These are phyloP conservation scores for Arctium minus DNA, from an alignment of 129 eudicot species.

Conservation along the genomic window DNA sequence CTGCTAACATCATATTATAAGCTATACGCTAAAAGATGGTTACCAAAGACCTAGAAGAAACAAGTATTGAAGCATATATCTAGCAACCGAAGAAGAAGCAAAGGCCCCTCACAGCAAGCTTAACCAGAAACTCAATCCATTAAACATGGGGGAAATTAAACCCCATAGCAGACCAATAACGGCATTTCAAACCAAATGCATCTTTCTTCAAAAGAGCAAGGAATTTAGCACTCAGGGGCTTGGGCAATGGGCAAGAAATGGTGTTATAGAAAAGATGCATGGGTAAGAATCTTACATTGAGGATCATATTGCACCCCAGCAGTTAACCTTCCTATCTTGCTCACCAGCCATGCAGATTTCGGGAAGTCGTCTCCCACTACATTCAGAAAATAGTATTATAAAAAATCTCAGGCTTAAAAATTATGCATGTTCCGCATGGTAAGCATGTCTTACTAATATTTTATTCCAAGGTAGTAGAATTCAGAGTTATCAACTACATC, in stretches of 20 bases:
- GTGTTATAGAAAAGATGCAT: background rate
- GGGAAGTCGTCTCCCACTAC: constrained; percentile 76
- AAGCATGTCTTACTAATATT: background rate
- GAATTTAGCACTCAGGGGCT: background rate
- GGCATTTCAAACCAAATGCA: background rate
- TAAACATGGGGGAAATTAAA: background rate
- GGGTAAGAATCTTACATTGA: constrained; percentile 50
- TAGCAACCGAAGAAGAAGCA: background rate
- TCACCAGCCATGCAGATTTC: constrained; percentile 85
- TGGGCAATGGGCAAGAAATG: background rate
- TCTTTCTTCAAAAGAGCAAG: background rate
- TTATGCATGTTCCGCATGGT: background rate
- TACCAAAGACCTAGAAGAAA: background rate
- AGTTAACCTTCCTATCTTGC: constrained; percentile 86
- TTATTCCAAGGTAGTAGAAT: background rate
- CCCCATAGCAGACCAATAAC: background rate
- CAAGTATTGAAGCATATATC: background rate
- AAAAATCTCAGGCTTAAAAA: background rate
- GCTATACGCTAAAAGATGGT: background rate
- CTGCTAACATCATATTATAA: too few relatives aligned
- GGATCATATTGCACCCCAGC: constrained; percentile 95
- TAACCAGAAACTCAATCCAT: background rate
- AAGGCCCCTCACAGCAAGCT: background rate
- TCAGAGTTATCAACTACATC: background rate
- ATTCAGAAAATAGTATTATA: constrained; percentile 1